Evolutionary conservation across 2,329 filamentous ascomycete species (phyloP).

Genomic region (Dryadomyces quercus-mongolicae): DNA sequence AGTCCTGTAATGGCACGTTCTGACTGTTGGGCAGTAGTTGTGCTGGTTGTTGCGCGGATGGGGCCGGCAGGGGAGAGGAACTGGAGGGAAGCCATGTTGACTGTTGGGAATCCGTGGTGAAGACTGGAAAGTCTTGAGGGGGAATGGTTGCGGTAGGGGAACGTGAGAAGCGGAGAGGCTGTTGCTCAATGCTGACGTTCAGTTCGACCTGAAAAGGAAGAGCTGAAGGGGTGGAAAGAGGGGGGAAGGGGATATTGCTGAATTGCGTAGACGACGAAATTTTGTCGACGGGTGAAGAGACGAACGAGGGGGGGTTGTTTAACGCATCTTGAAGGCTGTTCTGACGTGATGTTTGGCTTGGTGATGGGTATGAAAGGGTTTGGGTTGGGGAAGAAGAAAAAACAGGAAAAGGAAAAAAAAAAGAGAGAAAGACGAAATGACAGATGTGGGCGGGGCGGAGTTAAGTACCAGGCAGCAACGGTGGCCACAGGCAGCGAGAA

Average conservation of each 20-base stretch:
- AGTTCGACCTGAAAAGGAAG: slow-evolving; percentile 47
- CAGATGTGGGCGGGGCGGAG: slow-evolving; percentile 19
- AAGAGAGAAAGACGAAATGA: slow-evolving; percentile 9
- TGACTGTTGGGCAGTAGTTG: slow-evolving; percentile 31
- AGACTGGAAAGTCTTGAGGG: slow-evolving; percentile 57
- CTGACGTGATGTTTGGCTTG: slow-evolving; percentile 15
- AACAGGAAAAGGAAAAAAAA: slow-evolving; percentile 13
- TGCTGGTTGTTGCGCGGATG: slow-evolving; percentile 45
- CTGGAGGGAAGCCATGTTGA: slow-evolving; percentile 72
- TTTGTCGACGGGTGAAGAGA: slow-evolving; percentile 29
- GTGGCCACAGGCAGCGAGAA: slow-evolving; percentile 5
- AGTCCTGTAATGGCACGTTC: slow-evolving; percentile 52
- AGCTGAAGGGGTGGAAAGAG: slow-evolving; percentile 36
- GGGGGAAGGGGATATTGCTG: slow-evolving; percentile 22
- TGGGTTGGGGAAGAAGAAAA: slow-evolving; percentile 24
- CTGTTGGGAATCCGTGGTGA: slow-evolving; percentile 67
- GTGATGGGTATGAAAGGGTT: slow-evolving; percentile 12
- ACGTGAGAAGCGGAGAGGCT: slow-evolving; percentile 44
- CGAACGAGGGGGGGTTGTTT: slow-evolving; percentile 31
- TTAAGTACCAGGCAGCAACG: slow-evolving; percentile 37
- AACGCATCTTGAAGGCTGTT: slow-evolving; percentile 43
- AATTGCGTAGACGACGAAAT: slow-evolving; percentile 36
- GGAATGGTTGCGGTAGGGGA: slow-evolving; percentile 45
- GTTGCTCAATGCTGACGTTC: slow-evolving; percentile 53
- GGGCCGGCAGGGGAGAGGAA: slow-evolving; percentile 50